Evolutionary conservation across 805 yeast species (phyloP).

Genomic region (Lipomyces orientalis): DNA sequence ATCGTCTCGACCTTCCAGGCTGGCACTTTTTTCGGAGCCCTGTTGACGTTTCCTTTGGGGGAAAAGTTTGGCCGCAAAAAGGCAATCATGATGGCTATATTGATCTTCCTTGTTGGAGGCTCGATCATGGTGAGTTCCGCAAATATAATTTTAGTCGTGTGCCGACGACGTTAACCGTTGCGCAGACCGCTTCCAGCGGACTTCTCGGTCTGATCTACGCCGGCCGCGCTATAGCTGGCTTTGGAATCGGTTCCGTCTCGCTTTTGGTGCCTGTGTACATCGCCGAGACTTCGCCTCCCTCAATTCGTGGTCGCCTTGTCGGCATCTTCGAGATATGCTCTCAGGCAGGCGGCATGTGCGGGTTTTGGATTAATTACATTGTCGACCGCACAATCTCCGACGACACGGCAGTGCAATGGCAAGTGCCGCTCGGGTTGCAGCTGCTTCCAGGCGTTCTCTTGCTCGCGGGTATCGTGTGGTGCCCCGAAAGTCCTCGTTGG

Average conservation of each 20-base stretch:
- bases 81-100: slow-evolving; percentile 46
- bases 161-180: slow-evolving; percentile 57
- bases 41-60: slow-evolving; percentile 50
- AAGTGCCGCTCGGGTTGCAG: slow-evolving; percentile 67
- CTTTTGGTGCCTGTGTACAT: slow-evolving; percentile 69
- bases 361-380: slow-evolving; percentile 60
- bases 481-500: slow-evolving; percentile 53
- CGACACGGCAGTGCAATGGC: slow-evolving; percentile 65
- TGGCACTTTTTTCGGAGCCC: slow-evolving; percentile 48
- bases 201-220: slow-evolving; percentile 42
- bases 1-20: slow-evolving; percentile 26
- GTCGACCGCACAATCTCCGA: slow-evolving; percentile 55
- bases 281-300: slow-evolving; percentile 67
- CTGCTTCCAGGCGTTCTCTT: slow-evolving; percentile 58
- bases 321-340: slow-evolving; percentile 66
- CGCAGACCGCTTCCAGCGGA: slow-evolving; percentile 38
- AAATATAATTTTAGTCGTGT: too few relatives aligned
- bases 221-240: slow-evolving; percentile 71
- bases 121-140: not conserved
- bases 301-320: slow-evolving; percentile 63
- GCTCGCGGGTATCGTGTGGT: slow-evolving; percentile 49
- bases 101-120: slow-evolving; percentile 50
- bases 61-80: slow-evolving; percentile 17
- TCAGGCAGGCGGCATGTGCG: slow-evolving; percentile 64
- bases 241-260: slow-evolving; percentile 69